Evolutionary conservation across 2,329 filamentous ascomycete genomes (phyloP).

Genomic region (Monilinia polystroma): DNA sequence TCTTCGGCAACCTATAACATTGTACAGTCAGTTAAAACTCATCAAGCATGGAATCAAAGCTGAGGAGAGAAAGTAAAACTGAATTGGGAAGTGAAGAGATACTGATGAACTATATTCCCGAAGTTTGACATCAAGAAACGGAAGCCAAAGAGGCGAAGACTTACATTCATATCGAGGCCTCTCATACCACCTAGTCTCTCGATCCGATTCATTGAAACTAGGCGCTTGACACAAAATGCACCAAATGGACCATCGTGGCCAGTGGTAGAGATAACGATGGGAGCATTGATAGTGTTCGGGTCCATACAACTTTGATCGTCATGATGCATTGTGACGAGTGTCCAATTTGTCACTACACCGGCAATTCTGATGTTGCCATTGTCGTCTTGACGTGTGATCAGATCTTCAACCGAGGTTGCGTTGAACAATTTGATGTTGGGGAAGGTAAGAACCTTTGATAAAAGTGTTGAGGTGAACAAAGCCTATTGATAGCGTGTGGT

Average conservation of each 20-base stretch:
- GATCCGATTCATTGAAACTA: slow-evolving; percentile 82
- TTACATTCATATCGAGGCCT: slow-evolving; percentile 81
- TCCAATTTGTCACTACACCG: slow-evolving; percentile 96
- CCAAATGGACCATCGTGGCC: slow-evolving; percentile 90
- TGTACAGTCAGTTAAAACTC: neutral
- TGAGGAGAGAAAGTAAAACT: too few relatives aligned
- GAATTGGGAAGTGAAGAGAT: neutral
- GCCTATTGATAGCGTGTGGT: slow-evolving; percentile 44
- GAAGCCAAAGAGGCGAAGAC: neutral
- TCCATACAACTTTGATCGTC: slow-evolving; percentile 95
- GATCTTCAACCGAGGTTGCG: slow-evolving; percentile 85
- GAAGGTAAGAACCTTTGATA: slow-evolving; percentile 79
- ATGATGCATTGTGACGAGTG: slow-evolving; percentile 81
- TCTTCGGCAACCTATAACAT: slow-evolving; percentile 64
- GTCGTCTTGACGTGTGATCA: slow-evolving; percentile 73
- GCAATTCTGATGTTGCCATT: slow-evolving; percentile 65
- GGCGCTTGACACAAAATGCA: slow-evolving; percentile 85
- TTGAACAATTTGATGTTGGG: slow-evolving; percentile 97
- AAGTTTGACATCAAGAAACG: neutral
- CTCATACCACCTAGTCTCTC: slow-evolving; percentile 89
- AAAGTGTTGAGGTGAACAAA: slow-evolving; percentile 83
- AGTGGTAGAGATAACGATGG: slow-evolving; percentile 83
- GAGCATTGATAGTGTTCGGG: slow-evolving; percentile 93
- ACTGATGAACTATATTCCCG: too few relatives aligned
- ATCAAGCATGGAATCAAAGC: too few relatives aligned